Evolutionary conservation across 805 yeast genomes (phyloP), one percentile per base, ranked within the genome.

Genomic region (Tetrapisispora pingtungensis): DNA sequence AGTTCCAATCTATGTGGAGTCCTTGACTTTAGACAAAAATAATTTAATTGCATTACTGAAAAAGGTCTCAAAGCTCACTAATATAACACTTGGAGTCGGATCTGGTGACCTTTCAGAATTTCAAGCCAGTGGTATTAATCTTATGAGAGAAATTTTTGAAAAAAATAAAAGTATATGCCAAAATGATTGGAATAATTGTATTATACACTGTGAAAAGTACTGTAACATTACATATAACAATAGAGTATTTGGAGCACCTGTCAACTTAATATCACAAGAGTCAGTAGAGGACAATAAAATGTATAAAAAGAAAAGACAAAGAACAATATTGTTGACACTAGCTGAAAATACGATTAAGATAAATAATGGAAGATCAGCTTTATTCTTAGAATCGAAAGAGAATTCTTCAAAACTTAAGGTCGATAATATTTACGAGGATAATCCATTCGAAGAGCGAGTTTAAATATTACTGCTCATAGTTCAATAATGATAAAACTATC

Each of bases 1-100:
- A 20, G 36, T 55, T 2, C 68, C 68, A 3, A 53, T 64, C 5
- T 60, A 50, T 26, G 44, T 64, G 3, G 65, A 60, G 38, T 53
- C 65, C 0, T 40, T 49, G 10, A 52, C 67, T 13, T 30, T 64
- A 13, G 55, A 55, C 15, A 50, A 54, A 40, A 55, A 55, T 35
- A 57, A 53, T 46, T 49, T 64, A 44, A 57, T 59, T 40, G 60
- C 55, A 27, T 49, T 62, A 4, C 51, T 60, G 33, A 58, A 57
- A 28, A 39, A 44, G 7, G 45, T 59, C 32, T 57, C 61, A 2
- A 36, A 44, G 18, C 44, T 40, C 17, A 56, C 58, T 40, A 43
- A 47, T 3, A 33, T 62, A 7, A 47, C 47, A 22, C 36, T 64
- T 15, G 68, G 68, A 2, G 45, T 60, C 4, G 66, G 66, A 6